Evolutionary conservation across 371 early-diverging fungal genomes (phyloP).

Genomic region (Fennellomyces sp.): DNA sequence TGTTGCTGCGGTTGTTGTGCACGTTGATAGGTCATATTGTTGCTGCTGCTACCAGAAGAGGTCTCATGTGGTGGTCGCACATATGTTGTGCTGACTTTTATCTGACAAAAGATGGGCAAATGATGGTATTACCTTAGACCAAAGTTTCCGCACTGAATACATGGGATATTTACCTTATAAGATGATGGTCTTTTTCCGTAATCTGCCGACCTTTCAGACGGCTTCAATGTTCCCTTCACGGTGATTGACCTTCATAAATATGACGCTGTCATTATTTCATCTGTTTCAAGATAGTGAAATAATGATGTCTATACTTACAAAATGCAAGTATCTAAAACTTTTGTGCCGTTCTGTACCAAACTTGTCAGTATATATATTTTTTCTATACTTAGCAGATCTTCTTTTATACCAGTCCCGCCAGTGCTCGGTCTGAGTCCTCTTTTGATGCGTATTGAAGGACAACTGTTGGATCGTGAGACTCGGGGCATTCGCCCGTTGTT

Average conservation of each 20-base stretch:
- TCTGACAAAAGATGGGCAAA: neutral
- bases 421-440: neutral
- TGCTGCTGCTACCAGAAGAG: neutral
- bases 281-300: too few species aligned
- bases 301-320: too few species aligned
- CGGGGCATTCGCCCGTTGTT: neutral
- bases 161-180: neutral
- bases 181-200: neutral
- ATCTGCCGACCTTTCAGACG: neutral
- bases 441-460: neutral
- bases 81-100: neutral
- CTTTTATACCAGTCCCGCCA: neutral
- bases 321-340: neutral
- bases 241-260: neutral
- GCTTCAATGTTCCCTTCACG: neutral
- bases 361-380: neutral
- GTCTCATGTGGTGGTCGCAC: neutral
- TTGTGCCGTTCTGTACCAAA: neutral
- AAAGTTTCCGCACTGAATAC: neutral
- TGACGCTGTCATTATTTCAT: too few species aligned
- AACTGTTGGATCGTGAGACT: neutral
- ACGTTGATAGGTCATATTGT: neutral
- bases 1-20: neutral
- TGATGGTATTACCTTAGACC: neutral
- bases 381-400: too few species aligned